Evolutionary conservation across 208 protist species (phyloP), one percentile per base, ranked within the genome.

Genomic region (Perkinsela sp.): DNA sequence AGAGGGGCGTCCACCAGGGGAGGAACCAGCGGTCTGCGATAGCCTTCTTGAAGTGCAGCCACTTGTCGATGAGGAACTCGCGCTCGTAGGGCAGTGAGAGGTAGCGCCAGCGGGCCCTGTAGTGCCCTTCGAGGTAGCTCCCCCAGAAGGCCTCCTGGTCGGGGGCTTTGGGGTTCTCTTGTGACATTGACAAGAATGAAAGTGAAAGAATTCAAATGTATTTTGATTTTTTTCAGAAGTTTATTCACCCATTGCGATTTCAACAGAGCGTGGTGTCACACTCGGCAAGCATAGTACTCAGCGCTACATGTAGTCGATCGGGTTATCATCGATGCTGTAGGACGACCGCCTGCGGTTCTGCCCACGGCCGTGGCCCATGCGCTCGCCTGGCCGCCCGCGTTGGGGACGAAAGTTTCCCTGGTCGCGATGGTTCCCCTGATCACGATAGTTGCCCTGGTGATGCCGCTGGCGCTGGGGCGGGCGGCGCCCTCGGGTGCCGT

Each of bases 51-150:
- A 78, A 68, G 71, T 83, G 79, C 57, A 89, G 78, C 82, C 78
- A 87, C 66, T 76, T 76, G 71, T 92, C 82, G 16, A 89, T 72
- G 66, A 85, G 69, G 74, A 84, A 82, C 71, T 90, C 75, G 40
- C 78, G 80, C n/a, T 92, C 87, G 28, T 75, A 75, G 77, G 89
- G 89, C n/a, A 92, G 70, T 28, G 87, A 85, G 69, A 92, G 78
- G 28, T 79, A 80, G 79, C 89, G 89, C 48, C 88, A 76, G 74
- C 88, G 89, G 1, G 83, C 83, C 6, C 87, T 83, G 73, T 90
- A 92, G 78, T 92, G 87, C 70, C 90, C 87, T 0, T 85, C 82
- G n/a, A 85, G 83, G 75, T 90, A 89, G 32, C 82, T 82, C 84
- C 87, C 89, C 75, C 87, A 85, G 71, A 78, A 78, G 70, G 71